Conservation (phyloP, 192 early-diverging fungal genomes). For the Backusella tarrabulga region DNA sequence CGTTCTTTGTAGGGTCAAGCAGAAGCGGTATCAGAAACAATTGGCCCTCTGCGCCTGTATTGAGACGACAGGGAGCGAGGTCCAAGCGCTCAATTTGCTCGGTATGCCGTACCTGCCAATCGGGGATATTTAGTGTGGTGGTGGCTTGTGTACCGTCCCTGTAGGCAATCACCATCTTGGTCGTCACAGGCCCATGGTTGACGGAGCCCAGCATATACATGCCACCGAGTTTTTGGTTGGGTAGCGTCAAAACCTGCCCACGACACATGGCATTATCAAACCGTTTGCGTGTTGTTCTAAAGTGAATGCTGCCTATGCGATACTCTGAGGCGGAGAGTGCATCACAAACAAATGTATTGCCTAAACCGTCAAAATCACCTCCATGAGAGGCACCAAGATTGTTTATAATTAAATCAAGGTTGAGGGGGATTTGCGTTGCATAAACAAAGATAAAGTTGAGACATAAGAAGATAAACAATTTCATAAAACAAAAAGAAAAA, state of each 20-base stretch:
- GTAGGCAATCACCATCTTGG: slow-evolving; percentile 11
- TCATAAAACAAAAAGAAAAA: background rate
- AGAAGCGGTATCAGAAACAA: slow-evolving; percentile 12
- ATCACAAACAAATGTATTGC: background rate
- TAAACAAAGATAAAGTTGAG: background rate
- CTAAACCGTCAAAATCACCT: slow-evolving; percentile 1
- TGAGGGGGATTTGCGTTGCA: background rate
- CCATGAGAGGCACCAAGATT: background rate
- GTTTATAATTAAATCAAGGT: background rate
- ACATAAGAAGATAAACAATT: background rate
- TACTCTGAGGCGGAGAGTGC: background rate
- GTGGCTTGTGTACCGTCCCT: slow-evolving; percentile 8
- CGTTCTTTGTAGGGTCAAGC: slow-evolving; percentile 10
- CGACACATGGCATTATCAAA: slow-evolving; percentile 10
- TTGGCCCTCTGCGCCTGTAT: background rate
- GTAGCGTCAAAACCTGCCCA: background rate
- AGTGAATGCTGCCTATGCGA: background rate
- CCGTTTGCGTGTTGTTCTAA: background rate
- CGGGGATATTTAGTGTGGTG: slow-evolving; percentile 16
- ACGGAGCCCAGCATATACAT: slow-evolving; percentile 16
- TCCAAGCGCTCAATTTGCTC: slow-evolving; percentile 13
- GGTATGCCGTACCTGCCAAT: slow-evolving; percentile 16
- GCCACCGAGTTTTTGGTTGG: background rate
- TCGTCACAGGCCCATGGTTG: background rate
- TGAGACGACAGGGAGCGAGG: background rate